These are phyloP conservation scores for Magnusiomyces suaveolens DNA, from an alignment of 1,139 yeast species.

Conservation along the genomic window DNA sequence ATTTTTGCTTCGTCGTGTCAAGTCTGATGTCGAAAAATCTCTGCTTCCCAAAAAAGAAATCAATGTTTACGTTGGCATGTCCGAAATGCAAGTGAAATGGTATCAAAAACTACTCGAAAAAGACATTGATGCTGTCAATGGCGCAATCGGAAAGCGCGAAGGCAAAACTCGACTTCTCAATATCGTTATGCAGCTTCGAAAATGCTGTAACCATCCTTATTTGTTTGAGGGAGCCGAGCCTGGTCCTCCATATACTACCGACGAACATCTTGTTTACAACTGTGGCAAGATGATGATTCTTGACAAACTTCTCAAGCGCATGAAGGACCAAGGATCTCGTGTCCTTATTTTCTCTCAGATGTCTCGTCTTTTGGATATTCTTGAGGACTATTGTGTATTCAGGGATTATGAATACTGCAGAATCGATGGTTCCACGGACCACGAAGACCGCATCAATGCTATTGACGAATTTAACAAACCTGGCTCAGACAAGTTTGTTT, in stretches of 20 bases:
- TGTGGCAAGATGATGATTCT: conserved; percentile 85
- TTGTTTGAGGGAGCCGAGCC: conserved; percentile 98
- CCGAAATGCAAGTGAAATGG: conserved; percentile 91
- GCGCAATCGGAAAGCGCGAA: conserved; percentile 81
- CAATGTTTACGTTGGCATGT: conserved; percentile 88
- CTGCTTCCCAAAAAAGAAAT: conserved; percentile 82
- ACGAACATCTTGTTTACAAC: conserved; percentile 82
- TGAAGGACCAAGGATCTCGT: conserved; percentile 72
- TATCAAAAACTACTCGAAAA: conserved; percentile 80
- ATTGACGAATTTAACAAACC: conserved; percentile 88
- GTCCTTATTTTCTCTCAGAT: conserved; percentile 91
- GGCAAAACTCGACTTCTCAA: conserved; percentile 85
- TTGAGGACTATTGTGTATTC: conserved; percentile 87
- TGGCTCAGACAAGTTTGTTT: conserved; percentile 72
- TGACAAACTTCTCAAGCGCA: conserved; percentile 69
- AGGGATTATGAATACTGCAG: conserved; percentile 83
- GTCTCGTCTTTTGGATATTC: conserved; percentile 82
- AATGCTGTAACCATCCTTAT: conserved; percentile 96
- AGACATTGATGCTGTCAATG: conserved; percentile 94
- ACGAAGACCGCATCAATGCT: conserved; percentile 85
- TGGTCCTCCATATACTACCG: conserved; percentile 96
- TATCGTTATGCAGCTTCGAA: conserved; percentile 92
- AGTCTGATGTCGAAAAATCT: conserved; percentile 87
- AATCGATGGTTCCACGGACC: conserved; percentile 92
- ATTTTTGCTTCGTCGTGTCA: conserved; percentile 78